A percentile compares a stretch with the other conserved stretches of the same genome.
phyloP scores from a whole-genome alignment of 768 basidiomycete genomes.

The Auriscalpium vulgare region DNA sequence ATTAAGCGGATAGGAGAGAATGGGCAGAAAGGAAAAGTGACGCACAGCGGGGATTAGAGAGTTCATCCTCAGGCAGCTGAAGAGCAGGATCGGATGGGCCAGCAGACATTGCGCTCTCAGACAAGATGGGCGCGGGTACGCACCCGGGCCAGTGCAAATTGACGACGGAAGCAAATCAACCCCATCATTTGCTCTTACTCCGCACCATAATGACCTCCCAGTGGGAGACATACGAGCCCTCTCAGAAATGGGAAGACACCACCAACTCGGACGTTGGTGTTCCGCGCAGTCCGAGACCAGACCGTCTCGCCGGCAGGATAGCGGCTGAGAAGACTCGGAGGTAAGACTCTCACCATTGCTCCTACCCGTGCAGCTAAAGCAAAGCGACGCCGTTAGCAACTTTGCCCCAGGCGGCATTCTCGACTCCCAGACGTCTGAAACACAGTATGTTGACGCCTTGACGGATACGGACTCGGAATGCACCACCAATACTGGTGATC shows the following conservation, averaged over 20 bases:
- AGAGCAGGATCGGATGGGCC: not conserved
- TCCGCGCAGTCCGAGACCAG: not conserved
- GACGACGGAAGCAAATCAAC: no score
- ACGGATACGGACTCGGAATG: no score
- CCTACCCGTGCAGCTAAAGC: not conserved
- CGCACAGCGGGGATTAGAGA: not conserved
- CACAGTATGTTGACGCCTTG: not conserved
- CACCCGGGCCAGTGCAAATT: no score
- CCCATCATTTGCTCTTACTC: no score
- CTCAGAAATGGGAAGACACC: not conserved
- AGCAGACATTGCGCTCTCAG: no score
- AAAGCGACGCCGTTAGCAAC: not conserved
- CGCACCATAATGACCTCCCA: no score
- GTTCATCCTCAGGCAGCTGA: no score
- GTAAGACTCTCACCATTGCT: no score
- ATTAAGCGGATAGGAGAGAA: not conserved
- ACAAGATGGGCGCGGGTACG: no score
- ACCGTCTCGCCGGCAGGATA: not conserved
- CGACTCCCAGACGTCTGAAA: not conserved
- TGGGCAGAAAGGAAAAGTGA: not conserved
- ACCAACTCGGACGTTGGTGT: not conserved
- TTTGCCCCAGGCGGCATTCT: conserved; percentile 7
- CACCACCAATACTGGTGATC: not conserved
- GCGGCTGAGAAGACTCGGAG: not conserved
- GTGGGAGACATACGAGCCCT: not conserved